Evolutionary conservation across 768 basidiomycete genomes (phyloP), one percentile per base, ranked within the genome.

Genomic region (Pisolithus orientalis): DNA sequence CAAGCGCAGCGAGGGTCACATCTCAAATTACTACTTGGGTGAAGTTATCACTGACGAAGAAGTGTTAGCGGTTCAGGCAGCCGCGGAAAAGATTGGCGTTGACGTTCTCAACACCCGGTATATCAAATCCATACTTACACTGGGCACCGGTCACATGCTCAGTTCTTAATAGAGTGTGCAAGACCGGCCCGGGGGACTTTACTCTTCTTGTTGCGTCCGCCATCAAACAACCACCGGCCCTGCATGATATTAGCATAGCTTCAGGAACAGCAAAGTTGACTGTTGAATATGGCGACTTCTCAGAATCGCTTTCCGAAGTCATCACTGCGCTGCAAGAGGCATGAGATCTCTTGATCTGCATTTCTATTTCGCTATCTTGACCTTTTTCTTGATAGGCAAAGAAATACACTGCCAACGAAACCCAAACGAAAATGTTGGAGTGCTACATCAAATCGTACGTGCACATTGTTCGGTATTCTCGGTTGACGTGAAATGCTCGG

Each of bases 1-100:
- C 48, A 92, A 93, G 65, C 86, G 84, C 42, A 75, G 69, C 49
- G 73, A 81, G 21, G 91, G 91, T 1, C 89, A 93, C 53, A 64
- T 90, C 49, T 88, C 85, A 29, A 90, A 91, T 64, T 94, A 94
- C 67, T 94, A 94, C 63, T 80, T 85, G 27, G 90, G 89, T 1
- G 77, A 86, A 54, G 64, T 77, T 10, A 80, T 86, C 21, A 75
- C 78, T n/a, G 87, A 91, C 54, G 80, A 81, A 0, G 92, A 93
- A 63, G 89, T 92, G 6, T 80, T 82, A 24, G 76, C 78, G 1
- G 79, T 94, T 24, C 91, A 93, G 65, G 73, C 72, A 8, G 83
- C 83, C 1, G 84, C 87, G 3, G 92, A 94, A 68, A 80, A 80
- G 54, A 73, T 87, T 27, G 80, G 76, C n/a, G 65, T 94, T 46